Percentiles rank a stretch among this genome's conserved stretches.
Conservation (phyloP, 164 flowering plant species). For the Umbellularia californica region DNA sequence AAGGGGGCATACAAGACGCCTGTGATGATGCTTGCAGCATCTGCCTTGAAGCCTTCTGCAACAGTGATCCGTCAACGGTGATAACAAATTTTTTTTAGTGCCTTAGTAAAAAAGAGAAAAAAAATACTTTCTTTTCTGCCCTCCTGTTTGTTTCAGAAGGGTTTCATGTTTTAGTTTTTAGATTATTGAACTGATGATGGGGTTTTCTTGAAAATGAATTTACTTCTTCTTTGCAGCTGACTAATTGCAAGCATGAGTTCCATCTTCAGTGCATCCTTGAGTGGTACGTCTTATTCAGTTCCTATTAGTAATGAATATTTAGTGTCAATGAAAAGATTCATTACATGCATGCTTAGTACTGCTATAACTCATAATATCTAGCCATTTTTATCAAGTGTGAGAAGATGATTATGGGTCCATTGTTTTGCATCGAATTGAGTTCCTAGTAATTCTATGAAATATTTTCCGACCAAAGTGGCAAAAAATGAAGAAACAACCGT, state of each 20-base stretch:
- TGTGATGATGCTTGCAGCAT: conserved; percentile 99
- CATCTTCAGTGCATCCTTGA: conserved; percentile 99
- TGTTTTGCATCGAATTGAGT: too few species aligned
- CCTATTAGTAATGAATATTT: neutral
- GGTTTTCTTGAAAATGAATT: neutral
- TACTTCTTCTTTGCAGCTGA: conserved; percentile 46
- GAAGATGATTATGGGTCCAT: too few species aligned
- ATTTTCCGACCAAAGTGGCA: too few species aligned
- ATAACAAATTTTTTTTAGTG: neutral
- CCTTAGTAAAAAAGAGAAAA: neutral
- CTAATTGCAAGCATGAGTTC: conserved; percentile 93
- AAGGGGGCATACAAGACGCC: conserved; percentile 95
- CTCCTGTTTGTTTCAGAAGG: neutral
- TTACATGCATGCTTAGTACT: too few species aligned
- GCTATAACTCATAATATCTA: too few species aligned
- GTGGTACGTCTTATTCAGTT: conserved; percentile 40
- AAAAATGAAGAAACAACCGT: too few species aligned
- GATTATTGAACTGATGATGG: neutral
- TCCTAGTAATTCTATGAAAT: too few species aligned
- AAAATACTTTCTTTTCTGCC: neutral
- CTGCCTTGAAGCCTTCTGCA: conserved; percentile 82
- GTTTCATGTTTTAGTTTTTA: neutral
- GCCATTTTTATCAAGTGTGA: too few species aligned
- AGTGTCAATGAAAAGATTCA: neutral
- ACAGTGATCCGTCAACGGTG: conserved; percentile 89